These are phyloP conservation scores for Cymodocea nodosa DNA, from an alignment of 116 monocot species.

Conservation along the genomic window DNA sequence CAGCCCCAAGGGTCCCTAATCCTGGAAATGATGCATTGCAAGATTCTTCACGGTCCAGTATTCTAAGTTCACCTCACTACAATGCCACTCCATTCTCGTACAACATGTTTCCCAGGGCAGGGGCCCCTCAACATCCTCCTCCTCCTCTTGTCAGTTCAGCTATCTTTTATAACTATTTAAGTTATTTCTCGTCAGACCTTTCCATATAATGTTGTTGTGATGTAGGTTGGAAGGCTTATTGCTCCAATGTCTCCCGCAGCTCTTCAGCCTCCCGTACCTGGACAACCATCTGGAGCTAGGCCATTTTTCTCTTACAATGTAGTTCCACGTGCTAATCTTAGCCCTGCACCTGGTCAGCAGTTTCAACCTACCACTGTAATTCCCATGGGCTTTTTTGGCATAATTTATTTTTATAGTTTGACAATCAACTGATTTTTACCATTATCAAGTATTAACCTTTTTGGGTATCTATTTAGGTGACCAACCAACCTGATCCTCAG, in stretches of 20 bases:
- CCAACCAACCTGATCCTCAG: slow-evolving; percentile 24
- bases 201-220: background rate
- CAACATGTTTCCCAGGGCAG: slow-evolving; percentile 35
- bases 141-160: slow-evolving; percentile 38
- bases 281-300: slow-evolving; percentile 39
- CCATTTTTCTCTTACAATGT: slow-evolving; percentile 86
- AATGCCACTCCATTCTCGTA: slow-evolving; percentile 41
- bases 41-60: slow-evolving; percentile 27
- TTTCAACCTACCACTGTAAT: slow-evolving; percentile 83
- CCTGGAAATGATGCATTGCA: slow-evolving; percentile 27
- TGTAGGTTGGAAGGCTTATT: slow-evolving; percentile 38
- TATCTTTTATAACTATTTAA: slow-evolving; percentile 3
- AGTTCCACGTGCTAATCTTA: slow-evolving; percentile 37
- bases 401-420: background rate
- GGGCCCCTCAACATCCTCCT: slow-evolving; percentile 27
- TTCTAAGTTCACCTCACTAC: slow-evolving; percentile 28
- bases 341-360: slow-evolving; percentile 73
- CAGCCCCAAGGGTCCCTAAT: slow-evolving; percentile 13
- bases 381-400: slow-evolving; percentile 17
- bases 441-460: background rate
- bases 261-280: slow-evolving; percentile 91
- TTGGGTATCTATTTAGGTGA: slow-evolving; percentile 21
- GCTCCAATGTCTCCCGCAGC: slow-evolving; percentile 53
- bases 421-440: no score
- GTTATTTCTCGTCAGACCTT: background rate